Evolutionary conservation across 2,329 filamentous ascomycete genomes (phyloP), one percentile per base, ranked within the genome.

Genomic region (Epichloe typhina): DNA sequence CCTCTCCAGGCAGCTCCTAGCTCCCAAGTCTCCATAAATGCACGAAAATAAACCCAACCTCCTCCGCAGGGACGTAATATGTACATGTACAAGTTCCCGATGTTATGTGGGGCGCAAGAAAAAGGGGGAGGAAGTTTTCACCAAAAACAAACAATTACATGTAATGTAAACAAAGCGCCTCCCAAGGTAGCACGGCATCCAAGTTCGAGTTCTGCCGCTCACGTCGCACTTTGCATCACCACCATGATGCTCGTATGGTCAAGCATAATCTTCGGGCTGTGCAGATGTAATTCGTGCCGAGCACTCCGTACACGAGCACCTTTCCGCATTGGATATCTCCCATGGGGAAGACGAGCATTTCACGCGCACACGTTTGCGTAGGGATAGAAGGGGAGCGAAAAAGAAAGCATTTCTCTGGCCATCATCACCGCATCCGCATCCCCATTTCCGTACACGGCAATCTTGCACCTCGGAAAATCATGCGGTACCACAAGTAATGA

Each of bases 211-310:
- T 39, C 37, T 41, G 26, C 46, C 38, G 38, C 46, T 23, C 46
- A 48, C 46, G 46, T 48, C 38, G 17, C 37, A 48, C 46, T 4
- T 39, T 42, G 46, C 17, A 48, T 23, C 17, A 48, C 46, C 38
- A 12, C n/a, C 38, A 11, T 35, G 13, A 9, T 41, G 8, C 37
- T 48, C 46, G 46, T 33, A 48, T 47, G 46, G 46, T 35, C 46
- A 35, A 40, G 46, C 46, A 47, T 40, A 47, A 47, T 47, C 46
- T 40, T 23, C 26, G 5, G 11, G 9, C 11, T 5, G 26, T 31
- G 11, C 11, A 26, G 26, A 26, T 9, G 26, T 11, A 31, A 31
- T 4, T 31, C 26, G 8, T 11, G 9, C 26, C 7, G 26, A 31
- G 15, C 3, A 12, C 15, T 45, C n/a, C 42, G 23, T 39, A 39